Evolutionary conservation across 306 rosid species (phyloP).

Genomic region (Amphicarpaea edgeworthii): DNA sequence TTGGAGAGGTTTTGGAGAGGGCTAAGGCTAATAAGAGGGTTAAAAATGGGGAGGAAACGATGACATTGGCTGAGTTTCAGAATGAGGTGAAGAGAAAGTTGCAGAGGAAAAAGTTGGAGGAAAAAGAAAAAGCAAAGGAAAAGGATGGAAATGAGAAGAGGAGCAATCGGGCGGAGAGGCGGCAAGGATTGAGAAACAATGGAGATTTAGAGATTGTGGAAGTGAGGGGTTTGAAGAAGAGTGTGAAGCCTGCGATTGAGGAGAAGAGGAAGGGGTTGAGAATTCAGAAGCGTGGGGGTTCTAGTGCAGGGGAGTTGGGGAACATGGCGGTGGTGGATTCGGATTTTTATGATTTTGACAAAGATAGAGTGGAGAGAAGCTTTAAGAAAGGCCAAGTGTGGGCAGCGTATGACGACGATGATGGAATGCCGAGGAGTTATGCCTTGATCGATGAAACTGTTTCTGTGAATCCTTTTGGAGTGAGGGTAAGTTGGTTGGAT

Average conservation of each 20-base stretch:
- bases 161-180: slow-evolving; percentile 36
- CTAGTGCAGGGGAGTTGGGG: slow-evolving; percentile 50
- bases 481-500: slow-evolving; percentile 90
- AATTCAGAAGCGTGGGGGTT: slow-evolving; percentile 31
- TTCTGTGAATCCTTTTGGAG: slow-evolving; percentile 71
- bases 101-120: slow-evolving; percentile 52
- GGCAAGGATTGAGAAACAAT: slow-evolving; percentile 31
- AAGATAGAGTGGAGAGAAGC: slow-evolving; percentile 79
- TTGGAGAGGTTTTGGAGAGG: slow-evolving; percentile 80
- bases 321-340: slow-evolving; percentile 76
- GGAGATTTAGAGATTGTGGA: slow-evolving; percentile 41
- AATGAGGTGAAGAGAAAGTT: slow-evolving; percentile 59
- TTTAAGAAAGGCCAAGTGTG: slow-evolving; percentile 94
- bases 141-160: slow-evolving; percentile 46
- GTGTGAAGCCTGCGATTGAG: slow-evolving; percentile 38
- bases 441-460: slow-evolving; percentile 76
- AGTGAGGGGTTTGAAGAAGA: slow-evolving; percentile 33
- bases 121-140: slow-evolving; percentile 55
- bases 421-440: slow-evolving; percentile 90
- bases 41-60: slow-evolving; percentile 62
- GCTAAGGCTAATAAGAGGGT: slow-evolving; percentile 54
- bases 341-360: slow-evolving; percentile 80
- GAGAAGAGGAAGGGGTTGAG: slow-evolving; percentile 43
- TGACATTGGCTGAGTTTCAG: slow-evolving; percentile 91
- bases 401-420: slow-evolving; percentile 83